Conservation (phyloP, 1,139 yeast genomes). For the Magnusiomyces paraingens region DNA sequence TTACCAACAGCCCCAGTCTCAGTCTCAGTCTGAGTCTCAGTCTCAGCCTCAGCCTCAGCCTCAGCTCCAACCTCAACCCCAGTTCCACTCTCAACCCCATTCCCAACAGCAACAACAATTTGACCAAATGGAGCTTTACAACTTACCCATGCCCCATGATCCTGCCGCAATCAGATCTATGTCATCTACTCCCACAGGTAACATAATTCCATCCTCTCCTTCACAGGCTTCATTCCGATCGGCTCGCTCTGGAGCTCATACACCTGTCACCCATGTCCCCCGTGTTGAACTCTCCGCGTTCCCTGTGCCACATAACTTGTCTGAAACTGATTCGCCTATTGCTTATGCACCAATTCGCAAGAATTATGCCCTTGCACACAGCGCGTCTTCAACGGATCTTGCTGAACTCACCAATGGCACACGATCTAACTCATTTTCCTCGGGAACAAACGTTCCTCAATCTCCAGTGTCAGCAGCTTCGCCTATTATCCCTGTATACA, state of each 20-base stretch:
- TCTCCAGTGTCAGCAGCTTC: neutral
- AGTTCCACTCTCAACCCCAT: neutral
- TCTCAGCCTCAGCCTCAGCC: neutral
- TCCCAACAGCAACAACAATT: neutral
- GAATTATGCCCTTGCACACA: constrained; percentile 14
- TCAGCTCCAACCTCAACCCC: too few relatives aligned
- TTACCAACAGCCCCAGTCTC: too few relatives aligned
- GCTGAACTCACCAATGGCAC: constrained; percentile 15
- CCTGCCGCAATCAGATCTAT: neutral
- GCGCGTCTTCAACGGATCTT: constrained; percentile 12
- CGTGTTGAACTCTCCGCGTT: constrained; percentile 21
- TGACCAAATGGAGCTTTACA: neutral
- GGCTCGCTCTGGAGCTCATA: constrained; percentile 19
- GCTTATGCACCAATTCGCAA: constrained; percentile 29
- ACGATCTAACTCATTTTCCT: neutral
- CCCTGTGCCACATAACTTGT: constrained; percentile 32
- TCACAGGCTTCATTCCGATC: constrained; percentile 13
- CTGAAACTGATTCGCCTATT: constrained; percentile 27
- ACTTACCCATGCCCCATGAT: neutral
- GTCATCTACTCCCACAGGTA: neutral
- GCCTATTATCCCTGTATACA: constrained; percentile 18
- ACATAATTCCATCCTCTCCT: neutral
- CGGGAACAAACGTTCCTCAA: neutral
- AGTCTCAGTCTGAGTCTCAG: neutral
- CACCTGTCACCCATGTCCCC: neutral